Conservation (phyloP, 1,284 basidiomycete species). For the Ustilago xerochloae region DNA sequence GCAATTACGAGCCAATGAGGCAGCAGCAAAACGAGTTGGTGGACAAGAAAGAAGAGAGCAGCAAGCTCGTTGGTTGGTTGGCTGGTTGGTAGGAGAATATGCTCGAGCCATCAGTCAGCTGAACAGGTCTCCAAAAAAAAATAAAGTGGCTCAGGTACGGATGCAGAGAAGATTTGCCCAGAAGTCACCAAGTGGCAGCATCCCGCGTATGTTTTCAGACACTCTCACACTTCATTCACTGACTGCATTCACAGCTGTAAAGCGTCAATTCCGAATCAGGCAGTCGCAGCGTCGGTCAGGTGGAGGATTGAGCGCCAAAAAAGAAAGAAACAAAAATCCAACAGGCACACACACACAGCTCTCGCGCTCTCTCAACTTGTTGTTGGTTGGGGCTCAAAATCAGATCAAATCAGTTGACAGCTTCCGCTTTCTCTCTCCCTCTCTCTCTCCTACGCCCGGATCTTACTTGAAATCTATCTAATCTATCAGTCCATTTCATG, state of each 20-base stretch:
- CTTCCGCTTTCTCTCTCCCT: no score
- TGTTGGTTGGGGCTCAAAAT: conserved; percentile 9
- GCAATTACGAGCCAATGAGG: no score
- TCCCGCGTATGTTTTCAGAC: neutral
- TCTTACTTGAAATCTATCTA: conserved; percentile 9
- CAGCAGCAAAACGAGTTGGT: no score
- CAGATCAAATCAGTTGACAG: no score
- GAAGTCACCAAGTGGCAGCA: conserved; percentile 18
- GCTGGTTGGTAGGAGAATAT: neutral
- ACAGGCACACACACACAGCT: neutral
- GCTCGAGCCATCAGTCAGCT: conserved; percentile 9
- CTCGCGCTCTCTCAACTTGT: neutral
- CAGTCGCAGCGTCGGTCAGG: neutral
- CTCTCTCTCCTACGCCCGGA: no score
- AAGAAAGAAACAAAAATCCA: no score
- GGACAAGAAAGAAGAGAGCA: neutral
- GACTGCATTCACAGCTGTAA: no score
- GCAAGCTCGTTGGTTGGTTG: neutral
- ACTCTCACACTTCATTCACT: no score
- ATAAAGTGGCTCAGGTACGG: neutral
- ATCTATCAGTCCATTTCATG: no score
- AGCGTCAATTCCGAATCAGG: neutral
- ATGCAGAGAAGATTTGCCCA: conserved; percentile 29
- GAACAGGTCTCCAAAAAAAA: neutral
- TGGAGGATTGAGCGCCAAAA: conserved; percentile 14